A percentile compares a stretch with the other conserved stretches of the same genome.
These are phyloP conservation scores for Didymella lethalis DNA, from an alignment of 2,329 filamentous ascomycete genomes.

Conservation along the genomic window DNA sequence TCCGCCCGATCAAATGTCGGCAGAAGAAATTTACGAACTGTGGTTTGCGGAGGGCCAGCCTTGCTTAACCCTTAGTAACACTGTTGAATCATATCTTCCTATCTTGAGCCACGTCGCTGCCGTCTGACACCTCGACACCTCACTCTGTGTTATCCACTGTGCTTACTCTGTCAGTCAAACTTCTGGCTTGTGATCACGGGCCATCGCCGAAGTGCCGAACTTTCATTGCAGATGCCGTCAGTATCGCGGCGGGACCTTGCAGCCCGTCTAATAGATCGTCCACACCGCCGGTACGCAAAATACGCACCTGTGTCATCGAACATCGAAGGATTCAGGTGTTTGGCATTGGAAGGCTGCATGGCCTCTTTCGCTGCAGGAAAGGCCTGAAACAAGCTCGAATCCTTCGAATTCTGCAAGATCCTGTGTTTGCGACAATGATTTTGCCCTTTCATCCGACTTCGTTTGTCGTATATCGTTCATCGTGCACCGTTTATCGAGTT, in stretches of 20 bases:
- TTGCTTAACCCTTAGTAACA: constrained; percentile 5
- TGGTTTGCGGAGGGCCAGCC: constrained; percentile 11
- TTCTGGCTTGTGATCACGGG: constrained; percentile 11
- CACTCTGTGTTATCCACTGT: background rate
- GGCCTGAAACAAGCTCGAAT: too few relatives aligned
- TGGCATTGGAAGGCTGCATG: too few relatives aligned
- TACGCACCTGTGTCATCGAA: too few relatives aligned
- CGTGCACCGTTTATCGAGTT: too few relatives aligned
- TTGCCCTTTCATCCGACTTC: too few relatives aligned
- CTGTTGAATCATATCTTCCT: background rate
- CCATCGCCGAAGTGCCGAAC: constrained; percentile 16
- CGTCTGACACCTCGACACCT: background rate
- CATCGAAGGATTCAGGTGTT: too few relatives aligned
- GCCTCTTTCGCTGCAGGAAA: too few relatives aligned
- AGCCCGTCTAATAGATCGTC: constrained; percentile 2
- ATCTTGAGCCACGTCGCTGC: constrained; percentile 2
- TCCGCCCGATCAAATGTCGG: constrained; percentile 9
- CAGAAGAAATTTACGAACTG: constrained; percentile 15
- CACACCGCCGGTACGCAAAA: background rate
- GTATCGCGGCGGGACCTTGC: constrained; percentile 15
- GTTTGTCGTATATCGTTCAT: too few relatives aligned
- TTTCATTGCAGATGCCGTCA: background rate
- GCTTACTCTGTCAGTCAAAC: background rate
- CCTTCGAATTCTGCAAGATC: too few relatives aligned
- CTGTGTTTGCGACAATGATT: too few relatives aligned